Evolutionary conservation across 75 land plant genomes (phyloP), one percentile per base, ranked within the genome.

Genomic region (Sequoiadendron giganteum): DNA sequence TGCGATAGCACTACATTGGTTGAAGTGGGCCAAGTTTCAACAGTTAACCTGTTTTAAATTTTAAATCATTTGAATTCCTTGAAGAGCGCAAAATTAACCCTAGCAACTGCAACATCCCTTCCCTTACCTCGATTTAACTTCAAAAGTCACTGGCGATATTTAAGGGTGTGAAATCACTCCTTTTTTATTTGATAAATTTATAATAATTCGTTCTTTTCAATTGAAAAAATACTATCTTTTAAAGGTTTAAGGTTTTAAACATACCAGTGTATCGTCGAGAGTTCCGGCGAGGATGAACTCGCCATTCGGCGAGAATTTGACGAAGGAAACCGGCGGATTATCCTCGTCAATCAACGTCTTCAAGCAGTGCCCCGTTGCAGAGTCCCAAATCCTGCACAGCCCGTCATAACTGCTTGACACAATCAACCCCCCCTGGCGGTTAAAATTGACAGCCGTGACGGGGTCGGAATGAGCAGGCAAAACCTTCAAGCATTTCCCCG

Each of bases 291-390:
- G 94, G 7, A 95, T 90, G 81, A 92, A 95, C 92, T 95, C 94
- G 43, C 97, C 97, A 58, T 95, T 96, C 86, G 97, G 97, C 1
- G 97, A 93, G 73, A 96, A 96, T 88, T 95, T 95, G 42, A 94
- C 96, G 70, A 95, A 97, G 3, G 99, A 97, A 13, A 98, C 97
- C 0, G 99, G 97, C 7, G 98, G 97, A 73, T 85, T 92, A 82
- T 94, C 93, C 21, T 96, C 97, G 77, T 97, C 97, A 42, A 97
- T 97, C 3, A 98, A 92, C 1, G 94, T 93, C 93, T 94, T 97
- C 84, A 95, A 73, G 86, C 94, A 92, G 21, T 93, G 88, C 9
- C 97, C 97, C 3, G 92, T 95, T 21, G 90, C 85, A 30, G 93
- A 85, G 54, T 93, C 97, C 97, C 97, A 96, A 48, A 95, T 91